Base-by-base conservation (phyloP, 805 yeast genomes). In the Ogataea sp. region DNA sequence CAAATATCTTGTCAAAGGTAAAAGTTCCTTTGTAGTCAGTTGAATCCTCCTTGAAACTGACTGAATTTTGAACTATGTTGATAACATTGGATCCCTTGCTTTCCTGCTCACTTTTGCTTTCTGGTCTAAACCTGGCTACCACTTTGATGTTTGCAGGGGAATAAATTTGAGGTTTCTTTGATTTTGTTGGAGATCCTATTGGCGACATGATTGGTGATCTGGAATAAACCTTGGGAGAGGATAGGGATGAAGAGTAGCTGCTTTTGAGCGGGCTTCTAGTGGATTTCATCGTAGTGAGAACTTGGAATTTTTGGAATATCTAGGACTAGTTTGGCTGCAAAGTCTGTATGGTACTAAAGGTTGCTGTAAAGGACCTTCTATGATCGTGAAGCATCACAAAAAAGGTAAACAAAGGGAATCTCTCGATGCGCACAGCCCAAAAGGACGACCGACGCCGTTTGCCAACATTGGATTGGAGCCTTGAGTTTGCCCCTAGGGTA, bases 121-220 rank as follows among this genome's bases (percentile, higher is more conserved):
- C 65, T 1, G 93, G 93, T 34, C 93, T 63, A 49, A 84, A 77
- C 38, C 95, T 65, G 20, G 84, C 86, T 16, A 84, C 68, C 21
- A 84, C 94, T 49, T 75, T 75, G 52, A 82, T 74, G 46, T 71
- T 67, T 38, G 60, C 21, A 7, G 36, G 20, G 6, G 18, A 10
- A 3, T 7, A 10, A 6, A 7, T 17, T 15, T n/a, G 6, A 9
- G 7, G 30, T 13, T 6, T 6, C 15, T 10, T n/a, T 13, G 15
- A 13, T 27, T 27, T 31, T 17, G 33, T 6, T 6, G 33, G 35
- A 3, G 35, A 21, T 20, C 18, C 14, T 4, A 18, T 10, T 20
- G 27, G 34, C 11, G 34, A 32, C 14, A n/a, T 18, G 4, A 14
- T 7, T 18, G 5, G 6, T 5, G 7, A 30, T 30, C 18, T 32